Conservation (phyloP, 768 basidiomycete species). For the Lanmaoa pseudosensibilis region DNA sequence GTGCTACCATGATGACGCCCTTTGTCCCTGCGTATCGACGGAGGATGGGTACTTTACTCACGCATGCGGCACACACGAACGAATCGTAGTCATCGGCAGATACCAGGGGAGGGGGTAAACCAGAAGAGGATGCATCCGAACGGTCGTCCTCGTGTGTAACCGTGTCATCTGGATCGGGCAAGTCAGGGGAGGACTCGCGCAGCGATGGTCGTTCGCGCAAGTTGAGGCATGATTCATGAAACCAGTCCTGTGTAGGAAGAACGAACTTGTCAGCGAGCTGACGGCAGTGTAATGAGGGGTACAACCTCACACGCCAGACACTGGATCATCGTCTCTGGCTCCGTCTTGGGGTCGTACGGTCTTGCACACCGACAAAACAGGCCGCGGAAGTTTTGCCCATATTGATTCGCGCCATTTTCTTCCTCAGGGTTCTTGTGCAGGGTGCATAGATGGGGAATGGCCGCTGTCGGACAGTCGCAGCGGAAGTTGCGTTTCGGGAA, state of each 20-base stretch:
- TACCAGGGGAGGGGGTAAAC: slow-evolving; percentile 67
- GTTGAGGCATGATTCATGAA: slow-evolving; percentile 86
- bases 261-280: background rate
- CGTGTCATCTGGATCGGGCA: background rate
- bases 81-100: slow-evolving; percentile 70
- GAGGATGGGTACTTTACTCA: slow-evolving; percentile 52
- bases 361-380: slow-evolving; percentile 75
- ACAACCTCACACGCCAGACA: slow-evolving; percentile 80
- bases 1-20: slow-evolving; percentile 67
- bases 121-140: slow-evolving; percentile 65
- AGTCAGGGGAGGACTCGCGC: slow-evolving; percentile 40
- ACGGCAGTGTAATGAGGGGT: background rate
- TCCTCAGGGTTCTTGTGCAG: slow-evolving; percentile 56
- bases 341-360: slow-evolving; percentile 69
- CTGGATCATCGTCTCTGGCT: slow-evolving; percentile 86
- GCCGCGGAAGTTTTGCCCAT: slow-evolving; percentile 72
- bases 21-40: slow-evolving; percentile 65
- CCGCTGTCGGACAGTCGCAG: slow-evolving; percentile 79
- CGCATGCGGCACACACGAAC: slow-evolving; percentile 72
- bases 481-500: slow-evolving; percentile 83
- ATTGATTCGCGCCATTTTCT: slow-evolving; percentile 58
- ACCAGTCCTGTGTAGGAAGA: slow-evolving; percentile 67
- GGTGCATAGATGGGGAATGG: slow-evolving; percentile 60
- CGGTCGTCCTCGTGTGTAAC: slow-evolving; percentile 43
- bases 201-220: slow-evolving; percentile 64